phyloP scores from a whole-genome alignment of 139 green algal genomes.

The Volvox africanus region DNA sequence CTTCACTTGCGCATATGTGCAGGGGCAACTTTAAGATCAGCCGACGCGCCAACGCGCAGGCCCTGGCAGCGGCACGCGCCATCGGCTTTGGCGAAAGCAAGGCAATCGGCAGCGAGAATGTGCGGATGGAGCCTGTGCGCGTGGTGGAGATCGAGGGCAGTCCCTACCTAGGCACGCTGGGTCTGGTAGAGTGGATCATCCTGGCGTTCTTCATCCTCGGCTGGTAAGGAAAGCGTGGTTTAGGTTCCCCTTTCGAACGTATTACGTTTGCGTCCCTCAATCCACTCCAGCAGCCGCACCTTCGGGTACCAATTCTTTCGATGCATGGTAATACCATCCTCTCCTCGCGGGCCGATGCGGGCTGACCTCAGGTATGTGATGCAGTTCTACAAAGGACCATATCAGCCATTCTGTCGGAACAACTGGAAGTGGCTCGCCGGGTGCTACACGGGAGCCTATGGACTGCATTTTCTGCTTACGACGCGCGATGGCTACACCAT shows the following conservation, averaged over 20 bases:
- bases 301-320: too few relatives aligned
- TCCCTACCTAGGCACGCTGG: slow-evolving; percentile 49
- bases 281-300: too few relatives aligned
- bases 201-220: slow-evolving; percentile 47
- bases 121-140: slow-evolving; percentile 25
- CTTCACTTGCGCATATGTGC: not conserved
- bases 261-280: too few relatives aligned
- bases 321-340: not conserved
- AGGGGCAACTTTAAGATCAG: slow-evolving; percentile 48
- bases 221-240: slow-evolving; percentile 18
- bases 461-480: slow-evolving; percentile 24
- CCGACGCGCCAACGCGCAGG: slow-evolving; percentile 30
- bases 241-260: too few relatives aligned
- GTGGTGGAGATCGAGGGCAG: slow-evolving; percentile 55
- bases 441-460: slow-evolving; percentile 41
- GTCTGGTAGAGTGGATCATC: slow-evolving; percentile 61
- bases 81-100: slow-evolving; percentile 36
- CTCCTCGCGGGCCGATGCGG: not conserved
- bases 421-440: slow-evolving; percentile 47
- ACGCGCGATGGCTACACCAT: slow-evolving; percentile 29
- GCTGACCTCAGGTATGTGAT: slow-evolving; percentile 38
- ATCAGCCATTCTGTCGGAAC: slow-evolving; percentile 31
- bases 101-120: slow-evolving; percentile 9
- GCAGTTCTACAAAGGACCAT: slow-evolving; percentile 42
- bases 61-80: slow-evolving; percentile 12